Base-by-base conservation (phyloP, 768 basidiomycete species). In the Hygrophorus pudorinus region DNA sequence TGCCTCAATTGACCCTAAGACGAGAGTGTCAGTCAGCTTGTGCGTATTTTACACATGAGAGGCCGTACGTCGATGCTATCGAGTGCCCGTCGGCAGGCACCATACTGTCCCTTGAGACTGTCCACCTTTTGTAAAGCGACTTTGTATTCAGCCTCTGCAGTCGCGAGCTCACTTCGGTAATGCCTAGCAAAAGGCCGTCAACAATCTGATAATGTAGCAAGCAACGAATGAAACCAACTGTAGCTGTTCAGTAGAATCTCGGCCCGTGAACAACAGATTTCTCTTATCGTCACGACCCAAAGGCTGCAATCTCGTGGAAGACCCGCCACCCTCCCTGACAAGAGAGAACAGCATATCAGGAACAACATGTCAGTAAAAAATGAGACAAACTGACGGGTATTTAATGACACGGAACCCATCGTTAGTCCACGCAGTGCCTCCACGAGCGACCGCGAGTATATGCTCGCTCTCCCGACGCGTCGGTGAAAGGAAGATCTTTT, bases 291-390 rank as follows among this genome's bases (percentile, higher is more conserved):
- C 58, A 17, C 50, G 43, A 13, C 40, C 46, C 32, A 53, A 56
- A 14, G 53, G 48, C 27, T 57, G 55, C 21, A 73, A 47, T 8
- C 63, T 65, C 4, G 62, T 66, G 5, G 78, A 79, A 18, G 68
- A 66, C 47, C 73, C 70, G 64, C 86, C 87, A 41, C 83, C 85
- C 49, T 81, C 82, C 9, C 84, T 87, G 42, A 32, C 2, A 27
- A 24, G 29, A 24, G 29, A 2, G 12, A 24, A 29, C 18, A 39
- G 9, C 38, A 14, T 8, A 31, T 13, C 38, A 17, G 34, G 29
- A 16, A 31, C 21, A 14, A 41, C 50, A 30, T 42, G 8, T 7
- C 17, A 38, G 29, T 10, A 20, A 39, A 30, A 21, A 9, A 34
- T 10, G 6, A 40, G 17, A 21, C 18, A 16, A 4, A 70, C 78